Evolutionary conservation across 208 protist genomes (phyloP), one percentile per base, ranked within the genome.

Genomic region (Leishmania tropica): DNA sequence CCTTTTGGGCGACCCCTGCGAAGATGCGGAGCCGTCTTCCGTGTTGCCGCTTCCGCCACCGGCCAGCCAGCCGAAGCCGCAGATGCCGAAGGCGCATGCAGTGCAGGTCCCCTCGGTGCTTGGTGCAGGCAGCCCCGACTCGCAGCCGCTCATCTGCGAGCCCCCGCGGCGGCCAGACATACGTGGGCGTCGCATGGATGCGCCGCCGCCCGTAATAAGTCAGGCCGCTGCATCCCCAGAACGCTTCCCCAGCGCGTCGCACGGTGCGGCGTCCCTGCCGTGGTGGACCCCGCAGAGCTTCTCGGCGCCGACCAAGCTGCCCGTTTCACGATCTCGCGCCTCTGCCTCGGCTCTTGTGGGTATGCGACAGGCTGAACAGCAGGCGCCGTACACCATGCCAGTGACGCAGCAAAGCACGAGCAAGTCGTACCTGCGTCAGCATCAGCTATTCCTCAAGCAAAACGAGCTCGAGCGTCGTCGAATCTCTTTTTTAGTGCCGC

Each of bases 121-220:
- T 21, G 80, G 74, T 76, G 80, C 76, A 2, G 79, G 79, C 60
- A 71, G 86, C 47, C 83, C 83, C 3, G 76, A 86, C 45, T 89
- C 86, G 54, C 86, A 89, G 81, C 83, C 86, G 24, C 80, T 89
- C 56, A 83, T 89, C 72, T 37, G 19, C n/a, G 83, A 86, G 35
- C 86, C 86, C 8, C 81, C 78, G 48, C 83, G 40, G 1, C 75
- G 58, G 3, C 73, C 19, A 47, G 60, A 68, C 24, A 28, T 78
- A 62, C 40, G 48, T 54, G 28, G 35, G 2, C 68, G 21, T 64
- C 35, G 24, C 40, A 31, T 37, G 28, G 24, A 48, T 21, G 35
- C 28, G 1, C 45, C 71, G 17, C 65, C 54, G 17, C 13, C 54
- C 8, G 40, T n/a, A n/a, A 83, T 35, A 37, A 11, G 42, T 17